Base-by-base conservation (phyloP, 495 filamentous ascomycete species). In the Podospora didyma region DNA sequence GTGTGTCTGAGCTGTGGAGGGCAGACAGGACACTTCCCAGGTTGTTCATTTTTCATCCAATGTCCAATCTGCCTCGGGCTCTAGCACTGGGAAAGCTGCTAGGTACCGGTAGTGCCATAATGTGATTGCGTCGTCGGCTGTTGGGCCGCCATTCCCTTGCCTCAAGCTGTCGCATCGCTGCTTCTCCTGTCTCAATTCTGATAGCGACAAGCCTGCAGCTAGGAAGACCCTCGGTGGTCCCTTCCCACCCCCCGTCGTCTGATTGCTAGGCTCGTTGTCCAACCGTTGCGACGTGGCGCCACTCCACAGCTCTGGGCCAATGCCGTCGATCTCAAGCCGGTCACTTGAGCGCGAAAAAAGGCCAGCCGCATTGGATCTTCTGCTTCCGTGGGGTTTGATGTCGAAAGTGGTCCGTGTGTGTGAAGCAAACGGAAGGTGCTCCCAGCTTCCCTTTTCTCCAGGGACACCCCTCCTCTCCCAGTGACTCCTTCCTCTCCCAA, bases 231-330 rank as follows among this genome's bases (percentile, higher is more conserved):
- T 42, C 39, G 9, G 4, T 5, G 12, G 39, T 17, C 34, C 34
- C 1, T 37, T 42, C 61, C 51, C 56, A 45, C n/a, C 31, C 52
- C 39, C 50, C 47, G 46, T 21, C 19, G 28, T 57, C 46, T 64
- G 55, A 60, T 55, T 56, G 53, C 51, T 61, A 55, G 64, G 28
- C 41, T 58, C 56, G 59, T 62, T 60, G 63, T 65, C 69, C 72
- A 69, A 73, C 71, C 61, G 55, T 70, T 70, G 73, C 75, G 73
- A 79, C 78, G 78, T 82, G 78, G 78, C 76, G 71, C 76, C 70
- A 76, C 67, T 76, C 58, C 68, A 65, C 50, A 61, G 59, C 35
- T 46, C 54, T 66, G 66, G 58, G 57, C 75, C 73, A 74, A 72
- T 74, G 63, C 63, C 46, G 11, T 34, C 45, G 14, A 26, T 20